These are phyloP conservation scores for Russula sp. DNA, from an alignment of 768 basidiomycete species.

Conservation along the genomic window DNA sequence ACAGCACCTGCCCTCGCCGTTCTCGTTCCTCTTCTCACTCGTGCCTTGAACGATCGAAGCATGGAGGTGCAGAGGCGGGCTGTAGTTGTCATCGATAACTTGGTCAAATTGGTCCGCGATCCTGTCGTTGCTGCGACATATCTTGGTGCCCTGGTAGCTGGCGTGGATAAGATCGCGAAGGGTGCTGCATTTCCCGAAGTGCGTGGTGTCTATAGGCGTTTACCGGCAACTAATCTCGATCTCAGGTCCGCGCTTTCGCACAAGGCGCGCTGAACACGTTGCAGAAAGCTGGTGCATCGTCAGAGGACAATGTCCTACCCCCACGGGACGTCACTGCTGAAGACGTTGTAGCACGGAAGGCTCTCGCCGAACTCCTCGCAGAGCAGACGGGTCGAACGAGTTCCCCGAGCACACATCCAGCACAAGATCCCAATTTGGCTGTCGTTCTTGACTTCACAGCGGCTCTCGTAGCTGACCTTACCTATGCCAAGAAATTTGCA, in stretches of 20 bases:
- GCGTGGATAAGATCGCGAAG: constrained; percentile 85
- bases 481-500: constrained; percentile 54
- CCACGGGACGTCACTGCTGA: constrained; percentile 69
- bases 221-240: constrained; percentile 17
- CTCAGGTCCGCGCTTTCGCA: constrained; percentile 86
- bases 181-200: constrained; percentile 96
- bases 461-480: constrained; percentile 72
- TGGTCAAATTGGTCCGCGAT: constrained; percentile 95
- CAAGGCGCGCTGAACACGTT: constrained; percentile 79
- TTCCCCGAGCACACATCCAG: constrained; percentile 48
- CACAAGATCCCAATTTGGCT: constrained; percentile 53
- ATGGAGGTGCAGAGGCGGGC: constrained; percentile 95
- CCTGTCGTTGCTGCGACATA: constrained; percentile 86
- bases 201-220: constrained; percentile 29
- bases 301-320: constrained; percentile 61
- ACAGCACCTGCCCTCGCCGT: constrained; percentile 95
- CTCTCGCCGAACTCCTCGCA: constrained; percentile 60
- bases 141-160: constrained; percentile 81
- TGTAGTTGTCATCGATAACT: constrained; percentile 91
- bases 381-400: constrained; percentile 43
- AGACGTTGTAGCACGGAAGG: constrained; percentile 51
- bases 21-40: constrained; percentile 84
- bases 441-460: constrained; percentile 68
- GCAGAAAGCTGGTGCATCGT: constrained; percentile 78
- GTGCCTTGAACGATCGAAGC: constrained; percentile 91